Conservation (phyloP, 306 rosid species). For the Rosa rugosa region DNA sequence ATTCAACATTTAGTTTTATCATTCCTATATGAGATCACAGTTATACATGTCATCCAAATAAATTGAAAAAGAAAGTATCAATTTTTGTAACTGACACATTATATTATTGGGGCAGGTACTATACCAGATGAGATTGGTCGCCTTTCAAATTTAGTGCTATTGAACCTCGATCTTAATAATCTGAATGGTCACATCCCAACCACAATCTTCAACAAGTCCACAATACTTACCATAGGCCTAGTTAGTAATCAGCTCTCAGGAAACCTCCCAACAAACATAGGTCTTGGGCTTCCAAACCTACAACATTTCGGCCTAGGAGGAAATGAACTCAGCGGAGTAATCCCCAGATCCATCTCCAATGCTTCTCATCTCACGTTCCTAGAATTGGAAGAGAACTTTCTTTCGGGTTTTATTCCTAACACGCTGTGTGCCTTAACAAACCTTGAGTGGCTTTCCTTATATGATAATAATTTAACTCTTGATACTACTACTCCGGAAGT, state of each 20-base stretch:
- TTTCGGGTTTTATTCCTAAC: neutral
- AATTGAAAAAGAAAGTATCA: too few relatives aligned
- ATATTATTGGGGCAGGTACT: too few relatives aligned
- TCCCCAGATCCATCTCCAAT: neutral
- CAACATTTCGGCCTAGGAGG: accelerated
- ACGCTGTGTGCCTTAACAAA: neutral
- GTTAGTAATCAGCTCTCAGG: neutral
- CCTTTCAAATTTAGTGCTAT: neutral
- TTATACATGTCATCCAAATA: too few relatives aligned
- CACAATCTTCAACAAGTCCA: neutral
- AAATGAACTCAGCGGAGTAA: neutral
- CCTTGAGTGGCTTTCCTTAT: neutral
- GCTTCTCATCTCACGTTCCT: neutral
- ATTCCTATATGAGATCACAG: neutral
- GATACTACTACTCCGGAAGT: neutral
- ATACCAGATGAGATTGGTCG: neutral
- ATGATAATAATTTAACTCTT: neutral
- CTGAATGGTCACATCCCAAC: neutral
- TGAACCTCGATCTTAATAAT: accelerated
- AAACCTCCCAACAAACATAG: neutral
- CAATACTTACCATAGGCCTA: accelerated
- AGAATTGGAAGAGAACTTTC: too few relatives aligned
- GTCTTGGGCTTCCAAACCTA: neutral
- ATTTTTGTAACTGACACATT: too few relatives aligned
- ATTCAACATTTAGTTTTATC: neutral